These are phyloP conservation scores for Paecilomyces niveus DNA, from an alignment of 2,329 filamentous ascomycete species.

Conservation along the genomic window DNA sequence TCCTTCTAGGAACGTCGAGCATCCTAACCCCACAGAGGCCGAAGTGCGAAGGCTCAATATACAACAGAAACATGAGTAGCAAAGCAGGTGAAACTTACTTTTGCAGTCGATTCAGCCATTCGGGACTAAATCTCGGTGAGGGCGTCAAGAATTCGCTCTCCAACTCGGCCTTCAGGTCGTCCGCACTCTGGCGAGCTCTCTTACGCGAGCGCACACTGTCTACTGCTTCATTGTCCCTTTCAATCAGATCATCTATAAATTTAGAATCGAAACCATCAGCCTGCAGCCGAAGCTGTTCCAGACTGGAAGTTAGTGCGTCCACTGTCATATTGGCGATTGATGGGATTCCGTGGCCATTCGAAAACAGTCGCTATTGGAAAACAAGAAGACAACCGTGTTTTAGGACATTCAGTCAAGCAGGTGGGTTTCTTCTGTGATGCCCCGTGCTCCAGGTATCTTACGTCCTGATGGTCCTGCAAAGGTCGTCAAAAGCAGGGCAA, in stretches of 20 bases:
- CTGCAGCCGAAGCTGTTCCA: slow-evolving; percentile 21
- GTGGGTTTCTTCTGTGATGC: not conserved
- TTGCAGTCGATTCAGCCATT: slow-evolving; percentile 85
- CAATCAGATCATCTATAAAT: slow-evolving; percentile 22
- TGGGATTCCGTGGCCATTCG: not conserved
- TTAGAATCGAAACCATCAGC: slow-evolving; percentile 14
- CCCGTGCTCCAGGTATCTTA: not conserved
- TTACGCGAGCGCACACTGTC: slow-evolving; percentile 35
- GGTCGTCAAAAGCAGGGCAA: not conserved
- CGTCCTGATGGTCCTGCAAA: not conserved
- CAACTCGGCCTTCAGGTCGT: slow-evolving; percentile 62
- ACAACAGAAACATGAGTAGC: not conserved
- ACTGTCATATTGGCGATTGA: slow-evolving; percentile 11
- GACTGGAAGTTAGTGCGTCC: slow-evolving; percentile 18
- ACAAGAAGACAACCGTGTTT: not conserved
- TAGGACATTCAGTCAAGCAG: not conserved
- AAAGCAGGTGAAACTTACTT: slow-evolving; percentile 44
- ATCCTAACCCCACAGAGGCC: not conserved
- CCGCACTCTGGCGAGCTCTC: slow-evolving; percentile 40
- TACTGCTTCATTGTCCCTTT: slow-evolving; percentile 21
- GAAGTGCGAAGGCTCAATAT: slow-evolving; percentile 1
- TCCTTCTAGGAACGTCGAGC: not conserved
- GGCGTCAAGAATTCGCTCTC: slow-evolving; percentile 74
- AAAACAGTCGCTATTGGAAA: not conserved
- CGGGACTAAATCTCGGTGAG: slow-evolving; percentile 67